Evolutionary conservation across 2,329 filamentous ascomycete species (phyloP).

Genomic region (Colletotrichum acutatum): DNA sequence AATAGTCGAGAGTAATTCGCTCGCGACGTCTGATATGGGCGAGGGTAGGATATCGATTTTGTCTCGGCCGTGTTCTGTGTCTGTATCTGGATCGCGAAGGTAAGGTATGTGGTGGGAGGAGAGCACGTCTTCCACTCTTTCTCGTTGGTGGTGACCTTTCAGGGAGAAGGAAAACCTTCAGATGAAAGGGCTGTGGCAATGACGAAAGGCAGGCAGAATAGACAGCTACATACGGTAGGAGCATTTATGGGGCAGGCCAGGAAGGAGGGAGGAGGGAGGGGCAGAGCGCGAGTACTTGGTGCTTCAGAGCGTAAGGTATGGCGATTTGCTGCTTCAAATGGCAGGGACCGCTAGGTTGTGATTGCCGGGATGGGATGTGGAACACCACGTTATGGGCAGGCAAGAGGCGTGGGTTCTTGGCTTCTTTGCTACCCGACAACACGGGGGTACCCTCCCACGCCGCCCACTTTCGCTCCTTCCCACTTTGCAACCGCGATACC

Average conservation of each 20-base stretch:
- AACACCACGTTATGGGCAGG: background rate
- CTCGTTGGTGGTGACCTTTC: background rate
- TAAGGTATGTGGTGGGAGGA: background rate
- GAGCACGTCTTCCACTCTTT: background rate
- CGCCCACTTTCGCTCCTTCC: background rate
- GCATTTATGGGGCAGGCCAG: slow-evolving; percentile 30
- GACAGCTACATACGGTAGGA: slow-evolving; percentile 30
- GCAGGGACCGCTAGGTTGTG: background rate
- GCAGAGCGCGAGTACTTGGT: background rate
- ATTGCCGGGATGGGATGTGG: background rate
- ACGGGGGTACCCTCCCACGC: slow-evolving; percentile 18
- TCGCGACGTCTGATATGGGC: background rate
- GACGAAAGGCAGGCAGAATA: slow-evolving; percentile 30
- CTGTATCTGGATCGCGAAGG: background rate
- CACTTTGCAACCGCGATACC: background rate
- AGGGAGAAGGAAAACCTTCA: slow-evolving; percentile 29
- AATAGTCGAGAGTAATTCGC: background rate
- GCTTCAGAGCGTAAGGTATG: background rate
- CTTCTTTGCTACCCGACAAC: slow-evolving; percentile 9
- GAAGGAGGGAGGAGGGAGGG: slow-evolving; percentile 20
- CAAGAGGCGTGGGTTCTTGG: slow-evolving; percentile 10
- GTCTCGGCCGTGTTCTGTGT: background rate
- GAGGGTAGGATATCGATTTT: background rate
- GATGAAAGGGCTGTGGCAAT: slow-evolving; percentile 35
- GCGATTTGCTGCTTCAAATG: background rate